Evolutionary conservation across 768 basidiomycete genomes (phyloP).

Genomic region (Heimioporus sp.): DNA sequence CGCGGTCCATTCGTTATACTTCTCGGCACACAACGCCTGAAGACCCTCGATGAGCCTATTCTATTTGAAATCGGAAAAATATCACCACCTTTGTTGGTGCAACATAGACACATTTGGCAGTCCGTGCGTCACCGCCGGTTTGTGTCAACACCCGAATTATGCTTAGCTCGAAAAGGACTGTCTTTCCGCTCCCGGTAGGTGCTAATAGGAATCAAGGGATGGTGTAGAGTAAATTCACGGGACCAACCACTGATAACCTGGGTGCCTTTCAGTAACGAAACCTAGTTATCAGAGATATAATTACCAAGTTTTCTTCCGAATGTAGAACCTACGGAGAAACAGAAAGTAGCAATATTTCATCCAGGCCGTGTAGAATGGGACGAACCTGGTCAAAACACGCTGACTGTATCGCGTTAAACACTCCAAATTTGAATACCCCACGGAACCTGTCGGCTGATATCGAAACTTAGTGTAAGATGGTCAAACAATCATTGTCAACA

Average conservation of each 20-base stretch:
- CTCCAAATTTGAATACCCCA: conserved; percentile 79
- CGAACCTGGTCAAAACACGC: conserved; percentile 72
- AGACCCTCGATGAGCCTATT: neutral
- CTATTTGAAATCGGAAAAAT: neutral
- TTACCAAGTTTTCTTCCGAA: conserved; percentile 64
- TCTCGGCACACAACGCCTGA: conserved; percentile 87
- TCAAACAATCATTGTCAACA: conserved; percentile 13
- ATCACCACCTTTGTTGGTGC: conserved; percentile 80
- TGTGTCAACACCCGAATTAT: conserved; percentile 72
- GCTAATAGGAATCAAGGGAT: conserved; percentile 44
- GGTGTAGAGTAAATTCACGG: neutral
- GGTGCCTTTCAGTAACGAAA: conserved; percentile 7
- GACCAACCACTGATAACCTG: conserved; percentile 71
- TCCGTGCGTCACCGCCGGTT: conserved; percentile 30
- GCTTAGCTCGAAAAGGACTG: conserved; percentile 89
- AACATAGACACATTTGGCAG: conserved; percentile 83
- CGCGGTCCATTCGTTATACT: conserved; percentile 74
- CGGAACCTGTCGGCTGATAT: conserved; percentile 75
- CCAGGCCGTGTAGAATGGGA: neutral
- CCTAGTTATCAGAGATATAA: neutral
- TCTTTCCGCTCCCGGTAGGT: conserved; percentile 96
- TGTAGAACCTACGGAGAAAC: conserved; percentile 48
- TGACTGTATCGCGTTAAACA: conserved; percentile 92
- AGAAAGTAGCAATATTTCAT: neutral
- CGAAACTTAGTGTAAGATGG: conserved; percentile 5